Evolutionary conservation across 1,284 basidiomycete species (phyloP).

Genomic region (Tranzscheliella williamsii): DNA sequence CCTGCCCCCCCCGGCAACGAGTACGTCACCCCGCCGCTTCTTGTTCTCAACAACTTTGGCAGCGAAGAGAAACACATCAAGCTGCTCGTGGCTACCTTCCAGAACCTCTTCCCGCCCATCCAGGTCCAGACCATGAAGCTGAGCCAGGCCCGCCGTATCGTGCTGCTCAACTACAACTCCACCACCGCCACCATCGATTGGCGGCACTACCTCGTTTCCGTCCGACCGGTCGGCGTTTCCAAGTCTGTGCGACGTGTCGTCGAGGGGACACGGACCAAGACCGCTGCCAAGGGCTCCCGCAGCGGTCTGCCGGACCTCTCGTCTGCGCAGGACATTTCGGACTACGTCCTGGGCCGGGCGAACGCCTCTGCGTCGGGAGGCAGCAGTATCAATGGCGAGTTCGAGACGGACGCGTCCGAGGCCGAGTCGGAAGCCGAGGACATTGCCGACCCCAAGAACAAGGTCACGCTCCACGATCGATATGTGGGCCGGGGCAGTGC

Average conservation of each 20-base stretch:
- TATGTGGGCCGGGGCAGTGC: constrained; percentile 94
- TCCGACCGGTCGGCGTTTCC: constrained; percentile 91
- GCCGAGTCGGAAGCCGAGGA: constrained; percentile 80
- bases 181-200: constrained; percentile 85
- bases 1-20: constrained; percentile 75
- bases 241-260: constrained; percentile 86
- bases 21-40: constrained; percentile 79
- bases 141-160: constrained; percentile 71
- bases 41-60: constrained; percentile 72
- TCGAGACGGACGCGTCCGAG: constrained; percentile 65
- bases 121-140: constrained; percentile 68
- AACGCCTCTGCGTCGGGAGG: constrained; percentile 66
- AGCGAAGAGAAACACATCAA: constrained; percentile 71
- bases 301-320: constrained; percentile 73
- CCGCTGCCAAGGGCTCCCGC: neutral
- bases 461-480: constrained; percentile 80
- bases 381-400: constrained; percentile 70
- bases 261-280: constrained; percentile 67
- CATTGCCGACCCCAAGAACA: constrained; percentile 67
- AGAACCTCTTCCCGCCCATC: constrained; percentile 83
- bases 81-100: constrained; percentile 75
- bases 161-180: constrained; percentile 88
- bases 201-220: constrained; percentile 91
- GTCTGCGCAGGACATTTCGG: constrained; percentile 88
- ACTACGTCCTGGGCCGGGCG: constrained; percentile 81